Conservation (phyloP, 352 stramenopile species). For the Phytophthora hybrid region DNA sequence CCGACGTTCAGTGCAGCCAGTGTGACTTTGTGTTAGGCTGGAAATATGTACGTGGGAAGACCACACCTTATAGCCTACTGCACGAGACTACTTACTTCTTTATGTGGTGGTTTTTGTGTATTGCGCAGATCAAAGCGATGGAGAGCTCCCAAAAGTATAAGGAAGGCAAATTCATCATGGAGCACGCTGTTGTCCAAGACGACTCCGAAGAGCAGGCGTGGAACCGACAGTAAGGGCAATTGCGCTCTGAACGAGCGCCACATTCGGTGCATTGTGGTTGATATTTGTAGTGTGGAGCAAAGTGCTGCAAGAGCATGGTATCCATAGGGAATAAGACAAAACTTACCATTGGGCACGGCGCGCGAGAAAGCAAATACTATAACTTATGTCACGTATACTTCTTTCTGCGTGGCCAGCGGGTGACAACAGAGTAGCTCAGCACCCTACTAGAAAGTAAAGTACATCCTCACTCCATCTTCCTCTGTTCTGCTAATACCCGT, state of each 20-base stretch:
- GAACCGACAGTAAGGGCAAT: constrained; percentile 39
- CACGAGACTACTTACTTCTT: not conserved
- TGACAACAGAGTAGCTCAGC: not conserved
- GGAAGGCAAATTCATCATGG: constrained; percentile 88
- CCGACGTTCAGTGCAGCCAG: constrained; percentile 67
- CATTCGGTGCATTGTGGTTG: not conserved
- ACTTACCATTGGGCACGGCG: constrained; percentile 40
- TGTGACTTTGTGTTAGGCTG: constrained; percentile 76
- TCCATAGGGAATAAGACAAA: constrained; percentile 20
- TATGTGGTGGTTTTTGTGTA: not conserved
- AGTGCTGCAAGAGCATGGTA: constrained; percentile 2
- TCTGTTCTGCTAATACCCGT: constrained; percentile 17
- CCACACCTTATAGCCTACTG: too few relatives aligned
- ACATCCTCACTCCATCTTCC: not conserved
- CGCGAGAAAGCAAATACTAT: constrained; percentile 47
- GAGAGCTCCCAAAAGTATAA: constrained; percentile 88
- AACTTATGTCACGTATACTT: constrained; percentile 52
- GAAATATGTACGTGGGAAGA: constrained; percentile 75
- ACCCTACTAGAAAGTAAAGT: not conserved
- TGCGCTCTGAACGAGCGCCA: not conserved
- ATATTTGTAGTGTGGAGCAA: constrained; percentile 21
- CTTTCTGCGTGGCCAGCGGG: constrained; percentile 28
- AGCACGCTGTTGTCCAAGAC: constrained; percentile 78
- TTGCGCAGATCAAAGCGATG: constrained; percentile 75
- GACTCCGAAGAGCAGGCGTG: constrained; percentile 62